Evolutionary conservation across 345 rosid genomes (phyloP), one percentile per base, ranked within the genome.

Genomic region (Dipteronia dyeriana): DNA sequence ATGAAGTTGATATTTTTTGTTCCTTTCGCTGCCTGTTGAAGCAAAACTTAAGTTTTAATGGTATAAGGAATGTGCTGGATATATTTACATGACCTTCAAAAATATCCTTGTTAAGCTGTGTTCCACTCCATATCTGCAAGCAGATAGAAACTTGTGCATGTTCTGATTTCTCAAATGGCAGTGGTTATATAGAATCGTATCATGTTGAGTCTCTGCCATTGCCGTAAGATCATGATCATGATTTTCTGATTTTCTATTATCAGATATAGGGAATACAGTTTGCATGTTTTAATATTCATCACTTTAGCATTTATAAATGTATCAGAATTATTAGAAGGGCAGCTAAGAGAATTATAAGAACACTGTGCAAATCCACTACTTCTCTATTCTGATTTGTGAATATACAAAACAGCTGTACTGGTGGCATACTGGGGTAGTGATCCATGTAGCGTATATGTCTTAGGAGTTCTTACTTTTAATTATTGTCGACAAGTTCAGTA

Each of bases 1-100:
- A 74, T 45, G 84, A 66, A 60, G 12, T 41, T 63, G n/a, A 14
- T 62, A 53, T 51, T 26, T 71, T 31, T 16, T 12, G 26, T 8
- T 66, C 68, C 9, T 77, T 22, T 79, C 45, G 16, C 47, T 66
- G 31, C 19, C 56, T 49, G 23, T 51, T 49, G 26, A 22, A 56
- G 56, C 5, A 5, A 57, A 56, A 16, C 22, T 56, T 76, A 8
- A 4, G 41, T 34, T 41, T 54, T 66, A 39, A n/a, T 66, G 20
- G 20, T 49, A 66, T 16, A 23, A 66, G 34, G 39, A 38, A 25
- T 61, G n/a, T 47, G 47, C 70, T 4, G 4, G n/a, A 63, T 63
- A 29, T 49, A 65, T 31, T 31, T 31, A 31, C 34, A 43, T 51
- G 62, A 31, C 53, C 61, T 7, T 23, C 67, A 73, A 41, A 14